Conservation (phyloP, 306 rosid species). For the Quercus alba region DNA sequence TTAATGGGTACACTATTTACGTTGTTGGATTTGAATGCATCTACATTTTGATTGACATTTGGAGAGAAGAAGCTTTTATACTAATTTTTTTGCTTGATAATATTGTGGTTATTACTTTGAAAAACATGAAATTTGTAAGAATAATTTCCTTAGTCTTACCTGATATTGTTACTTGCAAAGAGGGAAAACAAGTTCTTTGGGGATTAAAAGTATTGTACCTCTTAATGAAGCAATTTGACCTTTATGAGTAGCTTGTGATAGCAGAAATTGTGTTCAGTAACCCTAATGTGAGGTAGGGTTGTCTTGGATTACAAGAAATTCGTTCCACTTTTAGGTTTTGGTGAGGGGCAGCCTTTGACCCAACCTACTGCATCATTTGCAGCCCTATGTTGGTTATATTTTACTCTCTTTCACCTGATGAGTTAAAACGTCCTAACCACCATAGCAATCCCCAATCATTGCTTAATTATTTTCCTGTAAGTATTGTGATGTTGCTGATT, state of each 20-base stretch:
- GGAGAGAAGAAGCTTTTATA: background rate
- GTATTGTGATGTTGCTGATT: background rate
- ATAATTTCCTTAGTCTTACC: background rate
- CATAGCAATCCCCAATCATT: background rate
- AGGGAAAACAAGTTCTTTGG: too few species aligned
- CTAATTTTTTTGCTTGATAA: background rate
- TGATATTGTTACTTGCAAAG: background rate
- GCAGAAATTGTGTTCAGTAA: too few species aligned
- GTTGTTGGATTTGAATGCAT: background rate
- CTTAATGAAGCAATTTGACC: too few species aligned
- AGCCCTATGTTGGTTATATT: background rate
- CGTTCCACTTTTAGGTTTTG: background rate
- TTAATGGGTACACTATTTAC: background rate
- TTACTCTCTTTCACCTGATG: background rate
- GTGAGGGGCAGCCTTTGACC: background rate
- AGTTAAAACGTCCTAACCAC: background rate
- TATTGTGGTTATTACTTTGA: background rate
- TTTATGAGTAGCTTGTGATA: too few species aligned
- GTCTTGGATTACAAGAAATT: background rate
- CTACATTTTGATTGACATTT: background rate
- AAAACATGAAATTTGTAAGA: background rate
- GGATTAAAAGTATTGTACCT: too few species aligned
- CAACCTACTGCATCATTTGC: background rate
- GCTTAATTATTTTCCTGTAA: background rate
- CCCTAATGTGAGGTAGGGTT: background rate